Base-by-base conservation (phyloP, 768 basidiomycete species). In the Strobilomyces echinocephalus region DNA sequence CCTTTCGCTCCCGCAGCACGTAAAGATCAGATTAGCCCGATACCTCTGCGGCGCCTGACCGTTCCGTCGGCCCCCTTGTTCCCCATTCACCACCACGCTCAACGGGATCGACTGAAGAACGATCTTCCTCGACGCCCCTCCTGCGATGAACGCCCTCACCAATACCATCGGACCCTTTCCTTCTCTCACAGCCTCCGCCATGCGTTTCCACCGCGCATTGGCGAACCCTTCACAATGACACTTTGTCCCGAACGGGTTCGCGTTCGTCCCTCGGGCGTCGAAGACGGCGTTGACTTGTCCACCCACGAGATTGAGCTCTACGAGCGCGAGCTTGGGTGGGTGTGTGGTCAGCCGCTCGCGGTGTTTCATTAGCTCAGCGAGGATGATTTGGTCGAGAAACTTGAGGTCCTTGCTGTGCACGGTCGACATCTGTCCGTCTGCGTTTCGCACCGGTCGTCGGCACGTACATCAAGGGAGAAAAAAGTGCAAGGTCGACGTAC, bases 121-220 rank as follows among this genome's bases (percentile, higher is more conserved):
- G 11, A 68, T 52, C 53, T 68, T 68, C 49, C 67, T 65, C 21
- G 66, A 49, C 36, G 44, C 42, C 2, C 68, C 68, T 2, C 63
- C 68, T 0, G 68, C 54, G 26, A 69, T 57, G 44, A 65, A 66
- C 8, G 55, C 68, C 43, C 67, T 59, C 6, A 68, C 67, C 15
- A 69, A 39, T 2, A 69, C 54, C 39, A 56, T 49, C 16, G 55
- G 55, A 31, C 33, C 50, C 26, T 55, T 49, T 11, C 56, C 57
- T 16, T 56, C 57, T 43, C 33, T 54, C 9, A 56, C 58, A 33
- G 24, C 47, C 28, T 64, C 61, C 8, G 56, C 52, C 41, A 66
- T 58, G 20, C 46, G 56, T 44, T 60, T 63, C 68, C 66, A 68
- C 24, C 59, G 60, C n/a, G 48, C 48, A 18, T 63, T 55, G 9